Percentiles rank a stretch among this genome's conserved stretches.
Conservation (phyloP, 2,329 filamentous ascomycete species). For the Aurifilum marmelostoma region DNA sequence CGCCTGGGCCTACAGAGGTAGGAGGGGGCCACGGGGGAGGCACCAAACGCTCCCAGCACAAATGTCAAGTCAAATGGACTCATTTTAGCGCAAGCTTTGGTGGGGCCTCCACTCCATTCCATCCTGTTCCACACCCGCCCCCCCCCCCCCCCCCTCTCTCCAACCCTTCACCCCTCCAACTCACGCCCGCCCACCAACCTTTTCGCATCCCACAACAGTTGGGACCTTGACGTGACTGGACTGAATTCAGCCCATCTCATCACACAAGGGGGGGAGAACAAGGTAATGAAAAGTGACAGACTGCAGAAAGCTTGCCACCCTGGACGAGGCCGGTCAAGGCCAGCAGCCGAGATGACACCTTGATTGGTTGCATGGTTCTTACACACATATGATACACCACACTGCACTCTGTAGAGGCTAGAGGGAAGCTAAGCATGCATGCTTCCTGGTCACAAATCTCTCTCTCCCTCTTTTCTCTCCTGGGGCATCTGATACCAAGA, state of each 20-base stretch:
- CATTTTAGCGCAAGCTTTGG: constrained; percentile 9
- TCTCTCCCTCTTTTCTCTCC: background rate
- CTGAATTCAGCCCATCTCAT: background rate
- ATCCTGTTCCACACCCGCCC: background rate
- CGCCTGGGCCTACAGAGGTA: background rate
- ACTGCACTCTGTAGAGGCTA: background rate
- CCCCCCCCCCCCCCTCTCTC: background rate
- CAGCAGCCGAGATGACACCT: constrained; percentile 1
- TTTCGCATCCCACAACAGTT: background rate
- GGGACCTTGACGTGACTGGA: background rate
- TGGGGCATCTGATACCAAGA: constrained; percentile 8
- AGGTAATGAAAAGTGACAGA: background rate
- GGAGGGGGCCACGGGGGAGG: background rate
- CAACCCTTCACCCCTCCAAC: background rate
- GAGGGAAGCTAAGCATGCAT: constrained; percentile 10
- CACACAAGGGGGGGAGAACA: constrained; percentile 6
- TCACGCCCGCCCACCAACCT: constrained; percentile 7
- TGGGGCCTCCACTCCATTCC: background rate
- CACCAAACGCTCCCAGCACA: background rate
- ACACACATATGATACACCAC: constrained; percentile 24
- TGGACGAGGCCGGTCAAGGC: constrained; percentile 23
- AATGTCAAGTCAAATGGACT: constrained; percentile 6
- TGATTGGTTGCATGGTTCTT: constrained; percentile 28
- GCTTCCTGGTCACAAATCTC: background rate
- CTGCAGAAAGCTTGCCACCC: background rate